These are phyloP conservation scores for Vitis labrusca DNA, from an alignment of 164 flowering plant genomes.

Conservation along the genomic window DNA sequence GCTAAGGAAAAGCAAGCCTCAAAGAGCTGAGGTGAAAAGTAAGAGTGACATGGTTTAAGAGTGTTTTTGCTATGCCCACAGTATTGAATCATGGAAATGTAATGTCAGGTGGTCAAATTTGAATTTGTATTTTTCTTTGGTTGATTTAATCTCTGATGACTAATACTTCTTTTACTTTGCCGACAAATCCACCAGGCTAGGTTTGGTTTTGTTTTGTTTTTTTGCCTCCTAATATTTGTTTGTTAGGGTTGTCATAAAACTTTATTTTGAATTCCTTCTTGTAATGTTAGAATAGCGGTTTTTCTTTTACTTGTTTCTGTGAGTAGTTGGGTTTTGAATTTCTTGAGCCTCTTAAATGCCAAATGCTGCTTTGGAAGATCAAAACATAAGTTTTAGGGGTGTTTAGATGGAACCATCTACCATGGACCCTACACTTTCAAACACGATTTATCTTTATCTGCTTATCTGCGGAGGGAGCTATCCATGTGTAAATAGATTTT, in stretches of 20 bases:
- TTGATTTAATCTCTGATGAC: conserved; percentile 5
- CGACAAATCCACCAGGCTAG: conserved; percentile 13
- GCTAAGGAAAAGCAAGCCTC: conserved; percentile 37
- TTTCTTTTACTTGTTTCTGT: background rate
- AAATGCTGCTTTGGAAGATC: no score
- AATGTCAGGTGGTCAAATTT: conserved; percentile 5
- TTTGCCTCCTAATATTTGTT: background rate
- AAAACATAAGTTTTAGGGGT: no score
- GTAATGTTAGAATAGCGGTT: background rate
- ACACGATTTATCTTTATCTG: no score
- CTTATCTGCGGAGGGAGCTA: no score
- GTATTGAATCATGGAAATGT: conserved; percentile 7
- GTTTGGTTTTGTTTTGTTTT: conserved; percentile 6
- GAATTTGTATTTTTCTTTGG: background rate
- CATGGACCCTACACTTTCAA: no score
- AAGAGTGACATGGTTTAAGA: background rate
- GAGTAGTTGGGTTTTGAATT: background rate
- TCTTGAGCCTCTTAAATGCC: no score
- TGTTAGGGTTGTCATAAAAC: background rate
- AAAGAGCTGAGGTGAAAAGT: conserved; percentile 13
- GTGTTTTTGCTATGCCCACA: background rate
- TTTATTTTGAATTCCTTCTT: background rate
- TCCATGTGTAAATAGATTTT: no score
- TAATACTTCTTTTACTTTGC: conserved; percentile 9
- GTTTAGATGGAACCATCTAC: no score